These are phyloP conservation scores for Beta macrorhiza DNA, from an alignment of 179 eudicot species.

Conservation along the genomic window DNA sequence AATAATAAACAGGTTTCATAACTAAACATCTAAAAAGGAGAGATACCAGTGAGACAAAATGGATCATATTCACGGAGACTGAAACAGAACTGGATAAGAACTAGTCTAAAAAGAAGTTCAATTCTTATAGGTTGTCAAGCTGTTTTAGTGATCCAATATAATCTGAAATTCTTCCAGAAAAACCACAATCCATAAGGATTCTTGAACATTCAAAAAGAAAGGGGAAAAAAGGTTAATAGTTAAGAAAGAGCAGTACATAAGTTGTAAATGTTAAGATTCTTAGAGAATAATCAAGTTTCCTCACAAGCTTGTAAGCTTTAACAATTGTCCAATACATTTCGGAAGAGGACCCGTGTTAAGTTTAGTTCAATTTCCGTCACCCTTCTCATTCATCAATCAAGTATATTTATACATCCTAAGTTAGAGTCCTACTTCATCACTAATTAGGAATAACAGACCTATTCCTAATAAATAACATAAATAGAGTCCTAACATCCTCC, in stretches of 20 bases:
- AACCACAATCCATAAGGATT: slow-evolving; percentile 58
- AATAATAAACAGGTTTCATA: not conserved
- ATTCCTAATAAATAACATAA: no score
- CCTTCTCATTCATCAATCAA: no score
- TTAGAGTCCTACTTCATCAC: no score
- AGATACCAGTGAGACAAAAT: not conserved
- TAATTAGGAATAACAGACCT: no score
- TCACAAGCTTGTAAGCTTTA: slow-evolving; percentile 59
- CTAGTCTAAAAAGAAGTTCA: no score
- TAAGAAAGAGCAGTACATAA: not conserved
- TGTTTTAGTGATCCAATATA: slow-evolving; percentile 52
- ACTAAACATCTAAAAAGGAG: not conserved
- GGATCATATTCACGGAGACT: no score
- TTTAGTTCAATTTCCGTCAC: no score
- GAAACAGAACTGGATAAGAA: no score
- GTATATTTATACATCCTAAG: no score
- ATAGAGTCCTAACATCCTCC: no score
- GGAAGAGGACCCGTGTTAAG: slow-evolving; percentile 57
- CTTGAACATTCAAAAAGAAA: slow-evolving; percentile 28
- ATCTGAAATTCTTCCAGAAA: slow-evolving; percentile 57
- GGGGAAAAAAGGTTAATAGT: not conserved
- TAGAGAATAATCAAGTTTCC: slow-evolving; percentile 22
- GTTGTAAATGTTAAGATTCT: slow-evolving; percentile 5
- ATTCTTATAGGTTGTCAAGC: slow-evolving; percentile 53
- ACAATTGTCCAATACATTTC: slow-evolving; percentile 48